phyloP scores from a whole-genome alignment of 805 yeast species.

The Starmerella tilneyi region DNA sequence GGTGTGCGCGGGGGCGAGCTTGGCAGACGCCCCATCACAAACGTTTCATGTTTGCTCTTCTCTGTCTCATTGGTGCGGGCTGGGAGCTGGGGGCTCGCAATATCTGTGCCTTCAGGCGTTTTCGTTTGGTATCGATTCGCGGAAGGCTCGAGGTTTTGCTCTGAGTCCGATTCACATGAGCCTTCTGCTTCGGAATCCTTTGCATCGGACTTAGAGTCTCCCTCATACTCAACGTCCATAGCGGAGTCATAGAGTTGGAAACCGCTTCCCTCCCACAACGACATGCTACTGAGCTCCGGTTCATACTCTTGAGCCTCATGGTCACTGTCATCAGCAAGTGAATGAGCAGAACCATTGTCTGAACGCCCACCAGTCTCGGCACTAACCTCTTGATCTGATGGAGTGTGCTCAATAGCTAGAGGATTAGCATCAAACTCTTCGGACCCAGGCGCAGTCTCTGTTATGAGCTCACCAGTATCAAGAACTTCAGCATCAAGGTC shows the following conservation, averaged over 20 bases:
- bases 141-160: neutral
- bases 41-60: no score
- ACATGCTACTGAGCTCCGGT: slow-evolving; percentile 12
- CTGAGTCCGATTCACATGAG: neutral
- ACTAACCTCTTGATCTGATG: neutral
- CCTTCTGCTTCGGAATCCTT: neutral
- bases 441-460: neutral
- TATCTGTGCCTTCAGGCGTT: no score
- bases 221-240: neutral
- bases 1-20: no score
- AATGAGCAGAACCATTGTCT: neutral
- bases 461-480: neutral
- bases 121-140: no score
- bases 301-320: slow-evolving; percentile 13
- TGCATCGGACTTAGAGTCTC: neutral
- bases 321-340: slow-evolving; percentile 5
- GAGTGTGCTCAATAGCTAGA: neutral
- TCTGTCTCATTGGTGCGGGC: no score
- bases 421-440: neutral
- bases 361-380: neutral
- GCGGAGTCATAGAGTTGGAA: slow-evolving; percentile 4
- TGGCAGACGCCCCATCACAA: no score
- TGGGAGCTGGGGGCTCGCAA: no score
- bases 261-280: slow-evolving; percentile 9
- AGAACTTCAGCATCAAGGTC: neutral